A percentile compares a stretch with the other conserved stretches of the same genome.
Conservation (phyloP, 208 protist species). For the Trypanosoma melophagium region DNA sequence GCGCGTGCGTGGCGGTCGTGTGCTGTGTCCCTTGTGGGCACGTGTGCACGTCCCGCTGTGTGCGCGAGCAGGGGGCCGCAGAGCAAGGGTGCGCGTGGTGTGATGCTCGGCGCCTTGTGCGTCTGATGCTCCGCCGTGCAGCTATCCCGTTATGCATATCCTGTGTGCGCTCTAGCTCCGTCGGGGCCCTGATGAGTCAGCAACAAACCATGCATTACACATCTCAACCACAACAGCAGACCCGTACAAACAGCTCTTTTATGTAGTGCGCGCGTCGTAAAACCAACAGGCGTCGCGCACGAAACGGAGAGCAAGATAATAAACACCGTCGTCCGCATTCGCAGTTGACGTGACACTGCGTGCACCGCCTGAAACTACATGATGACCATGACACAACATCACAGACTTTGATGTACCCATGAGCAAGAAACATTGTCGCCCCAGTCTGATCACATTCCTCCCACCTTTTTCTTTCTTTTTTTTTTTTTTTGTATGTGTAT, state of each 20-base stretch:
- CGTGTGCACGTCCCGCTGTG: neutral
- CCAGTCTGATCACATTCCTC: constrained; percentile 21
- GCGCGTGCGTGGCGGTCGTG: constrained; percentile 3
- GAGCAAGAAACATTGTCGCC: constrained; percentile 32
- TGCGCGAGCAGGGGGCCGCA: constrained; percentile 21
- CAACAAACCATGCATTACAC: too few species aligned
- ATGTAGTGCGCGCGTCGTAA: too few species aligned
- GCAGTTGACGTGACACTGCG: too few species aligned
- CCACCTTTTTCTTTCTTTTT: neutral
- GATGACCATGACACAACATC: constrained; percentile 39
- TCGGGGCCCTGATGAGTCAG: too few species aligned
- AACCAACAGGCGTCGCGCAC: constrained; percentile 19
- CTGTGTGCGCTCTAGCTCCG: too few species aligned
- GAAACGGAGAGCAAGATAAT: constrained; percentile 26
- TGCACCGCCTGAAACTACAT: too few species aligned
- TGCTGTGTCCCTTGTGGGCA: neutral
- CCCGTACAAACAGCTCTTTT: too few species aligned
- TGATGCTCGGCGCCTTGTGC: too few species aligned
- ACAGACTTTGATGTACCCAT: constrained; percentile 34
- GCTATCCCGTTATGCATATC: too few species aligned
- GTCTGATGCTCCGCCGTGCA: constrained; percentile 36
- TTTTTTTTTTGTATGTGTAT: too few species aligned
- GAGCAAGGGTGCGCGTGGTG: too few species aligned
- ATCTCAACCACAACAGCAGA: too few species aligned
- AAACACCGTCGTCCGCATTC: neutral